These are phyloP conservation scores for Pneumocystis sp. DNA, from an alignment of 1,139 yeast species.

Conservation along the genomic window DNA sequence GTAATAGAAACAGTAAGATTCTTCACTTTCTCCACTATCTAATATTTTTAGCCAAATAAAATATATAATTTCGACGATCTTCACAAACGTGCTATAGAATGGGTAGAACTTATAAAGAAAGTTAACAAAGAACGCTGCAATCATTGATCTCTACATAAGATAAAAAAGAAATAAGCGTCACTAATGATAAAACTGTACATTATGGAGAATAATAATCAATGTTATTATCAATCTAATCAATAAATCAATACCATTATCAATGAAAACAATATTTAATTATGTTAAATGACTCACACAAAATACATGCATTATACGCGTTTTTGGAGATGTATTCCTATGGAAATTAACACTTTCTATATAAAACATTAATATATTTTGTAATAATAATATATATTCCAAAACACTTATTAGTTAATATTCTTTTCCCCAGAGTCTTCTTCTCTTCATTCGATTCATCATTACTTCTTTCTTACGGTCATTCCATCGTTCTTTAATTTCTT, in stretches of 20 bases:
- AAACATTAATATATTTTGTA: neutral
- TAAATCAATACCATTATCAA: neutral
- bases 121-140: slow-evolving; percentile 6
- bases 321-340: neutral
- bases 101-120: slow-evolving; percentile 8
- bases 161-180: neutral
- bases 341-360: neutral
- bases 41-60: slow-evolving; percentile 7
- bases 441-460: slow-evolving; percentile 5
- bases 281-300: neutral
- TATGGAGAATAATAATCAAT: neutral
- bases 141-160: neutral
- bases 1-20: slow-evolving; percentile 2
- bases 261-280: neutral
- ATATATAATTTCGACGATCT: slow-evolving; percentile 9
- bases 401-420: neutral
- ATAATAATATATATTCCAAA: neutral
- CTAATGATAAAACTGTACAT: neutral
- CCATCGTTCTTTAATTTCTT: slow-evolving; percentile 6
- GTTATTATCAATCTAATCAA: neutral
- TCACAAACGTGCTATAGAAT: slow-evolving; percentile 7
- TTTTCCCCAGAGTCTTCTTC: slow-evolving; percentile 5
- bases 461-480: slow-evolving; percentile 5
- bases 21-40: slow-evolving; percentile 1
- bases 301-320: neutral